These are phyloP conservation scores for Ogataea trehaloabstinens DNA, from an alignment of 805 yeast genomes.

Conservation along the genomic window DNA sequence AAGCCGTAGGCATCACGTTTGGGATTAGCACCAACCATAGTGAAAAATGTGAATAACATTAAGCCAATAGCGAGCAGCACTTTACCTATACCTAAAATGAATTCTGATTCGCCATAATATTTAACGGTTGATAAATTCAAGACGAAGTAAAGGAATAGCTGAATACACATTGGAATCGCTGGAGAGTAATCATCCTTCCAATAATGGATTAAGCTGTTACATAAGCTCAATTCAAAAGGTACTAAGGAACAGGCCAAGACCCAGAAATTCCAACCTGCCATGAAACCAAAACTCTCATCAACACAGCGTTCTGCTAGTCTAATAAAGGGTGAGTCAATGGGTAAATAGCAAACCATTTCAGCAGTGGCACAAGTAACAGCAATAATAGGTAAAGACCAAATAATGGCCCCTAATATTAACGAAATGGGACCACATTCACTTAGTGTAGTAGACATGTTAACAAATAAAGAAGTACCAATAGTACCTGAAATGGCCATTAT, in stretches of 20 bases:
- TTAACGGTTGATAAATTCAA: conserved; percentile 44
- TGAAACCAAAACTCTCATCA: conserved; percentile 43
- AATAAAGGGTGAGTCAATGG: conserved; percentile 48
- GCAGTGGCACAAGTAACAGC: conserved; percentile 43
- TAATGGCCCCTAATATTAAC: conserved; percentile 37
- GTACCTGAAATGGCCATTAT: conserved; percentile 52
- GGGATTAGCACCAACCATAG: conserved; percentile 55
- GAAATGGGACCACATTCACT: conserved; percentile 41
- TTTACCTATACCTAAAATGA: conserved; percentile 44
- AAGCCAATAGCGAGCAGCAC: conserved; percentile 43
- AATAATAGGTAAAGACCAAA: conserved; percentile 43
- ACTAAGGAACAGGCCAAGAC: conserved; percentile 45
- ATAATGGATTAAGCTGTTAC: conserved; percentile 44
- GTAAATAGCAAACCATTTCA: conserved; percentile 46
- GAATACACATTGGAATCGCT: conserved; percentile 43
- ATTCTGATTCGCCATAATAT: conserved; percentile 49
- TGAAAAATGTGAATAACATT: conserved; percentile 41
- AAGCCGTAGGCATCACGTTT: conserved; percentile 37
- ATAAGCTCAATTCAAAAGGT: conserved; percentile 48
- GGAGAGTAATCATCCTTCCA: conserved; percentile 48
- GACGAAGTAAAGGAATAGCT: conserved; percentile 39
- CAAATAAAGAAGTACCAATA: conserved; percentile 46
- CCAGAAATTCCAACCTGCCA: conserved; percentile 52
- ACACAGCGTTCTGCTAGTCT: conserved; percentile 46
- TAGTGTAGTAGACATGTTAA: conserved; percentile 40